Base-by-base conservation (phyloP, 257 asterid genomes). In the Oldenlandia corymbosa region DNA sequence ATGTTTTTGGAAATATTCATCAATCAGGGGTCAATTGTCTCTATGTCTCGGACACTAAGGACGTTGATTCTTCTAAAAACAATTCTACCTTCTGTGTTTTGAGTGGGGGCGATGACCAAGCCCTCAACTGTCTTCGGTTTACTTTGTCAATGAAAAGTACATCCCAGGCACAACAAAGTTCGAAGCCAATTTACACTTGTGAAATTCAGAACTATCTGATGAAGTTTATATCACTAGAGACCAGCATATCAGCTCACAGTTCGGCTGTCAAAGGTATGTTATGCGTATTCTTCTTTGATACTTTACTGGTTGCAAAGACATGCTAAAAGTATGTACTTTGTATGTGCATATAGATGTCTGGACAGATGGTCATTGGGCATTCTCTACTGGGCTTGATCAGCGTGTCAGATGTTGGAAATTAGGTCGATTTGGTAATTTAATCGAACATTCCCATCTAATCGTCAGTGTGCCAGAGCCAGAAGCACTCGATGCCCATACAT, bases 101-200 rank as follows among this genome's bases (percentile, higher is more conserved):
- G 68, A 89, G 95, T 70, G 99, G 99, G 50, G 99, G 99, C 16
- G 99, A 92, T 68, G 99, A 92, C 83, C 99, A 89, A 80, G 84
- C 94, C 20, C 80, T 93, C 67, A 84, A 68, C 72, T 84, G 85
- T 75, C 72, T 87, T 68, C 75, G 80, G 80, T 79, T 83, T 66
- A 84, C 78, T 77, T 55, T 89, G 73, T 71, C 79, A 57, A 16
- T 68, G 47, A 65, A 73, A 65, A 74, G 71, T n/a, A 52, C 27
- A 47, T 39, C 67, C 41, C 71, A 80, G 73, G 67, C 63, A 58
- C 65, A 59, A 58, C 75, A 68, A 57, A 64, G 50, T 68, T 60
- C 18, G 32, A 69, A 71, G 53, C 13, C 2, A 59, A 65, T 60
- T 43, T 69, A 68, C 58, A 51, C 42, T 71, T 75, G 74, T 70